Evolutionary conservation across 2,329 filamentous ascomycete genomes (phyloP).

Genomic region (Xenoacremonium recifei): DNA sequence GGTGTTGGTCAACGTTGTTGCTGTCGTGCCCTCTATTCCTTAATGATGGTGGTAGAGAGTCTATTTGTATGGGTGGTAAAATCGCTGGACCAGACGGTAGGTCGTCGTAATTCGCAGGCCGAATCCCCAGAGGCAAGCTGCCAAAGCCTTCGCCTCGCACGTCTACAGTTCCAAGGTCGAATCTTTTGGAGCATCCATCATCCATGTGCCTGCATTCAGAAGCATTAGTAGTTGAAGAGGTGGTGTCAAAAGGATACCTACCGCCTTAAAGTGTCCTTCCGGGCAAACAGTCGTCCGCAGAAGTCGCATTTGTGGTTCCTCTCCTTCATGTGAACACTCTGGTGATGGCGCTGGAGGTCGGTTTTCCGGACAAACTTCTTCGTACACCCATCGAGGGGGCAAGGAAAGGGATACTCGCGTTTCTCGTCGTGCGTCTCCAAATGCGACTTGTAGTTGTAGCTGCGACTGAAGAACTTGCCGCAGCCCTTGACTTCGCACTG

Average conservation of each 20-base stretch:
- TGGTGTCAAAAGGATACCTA: constrained; percentile 37
- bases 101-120: constrained; percentile 7
- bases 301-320: constrained; percentile 68
- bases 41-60: background rate
- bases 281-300: constrained; percentile 70
- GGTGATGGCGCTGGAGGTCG: constrained; percentile 64
- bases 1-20: background rate
- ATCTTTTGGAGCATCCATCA: constrained; percentile 71
- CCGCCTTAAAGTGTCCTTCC: constrained; percentile 82
- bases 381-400: constrained; percentile 61
- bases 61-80: background rate
- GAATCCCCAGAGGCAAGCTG: constrained; percentile 17
- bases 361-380: constrained; percentile 82
- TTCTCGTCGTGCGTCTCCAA: constrained; percentile 79
- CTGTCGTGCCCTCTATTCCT: background rate
- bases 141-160: constrained; percentile 33
- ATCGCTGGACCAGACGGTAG: background rate
- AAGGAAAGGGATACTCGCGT: constrained; percentile 69
- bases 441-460: constrained; percentile 85
- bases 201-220: constrained; percentile 64
- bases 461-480: constrained; percentile 75
- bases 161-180: constrained; percentile 55
- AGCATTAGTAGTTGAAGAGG: background rate
- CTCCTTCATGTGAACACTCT: constrained; percentile 71
- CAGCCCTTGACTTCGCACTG: constrained; percentile 69